Base-by-base conservation (phyloP, 139 green algal genomes). In the Auxenochlorella pyrenoidosa region DNA sequence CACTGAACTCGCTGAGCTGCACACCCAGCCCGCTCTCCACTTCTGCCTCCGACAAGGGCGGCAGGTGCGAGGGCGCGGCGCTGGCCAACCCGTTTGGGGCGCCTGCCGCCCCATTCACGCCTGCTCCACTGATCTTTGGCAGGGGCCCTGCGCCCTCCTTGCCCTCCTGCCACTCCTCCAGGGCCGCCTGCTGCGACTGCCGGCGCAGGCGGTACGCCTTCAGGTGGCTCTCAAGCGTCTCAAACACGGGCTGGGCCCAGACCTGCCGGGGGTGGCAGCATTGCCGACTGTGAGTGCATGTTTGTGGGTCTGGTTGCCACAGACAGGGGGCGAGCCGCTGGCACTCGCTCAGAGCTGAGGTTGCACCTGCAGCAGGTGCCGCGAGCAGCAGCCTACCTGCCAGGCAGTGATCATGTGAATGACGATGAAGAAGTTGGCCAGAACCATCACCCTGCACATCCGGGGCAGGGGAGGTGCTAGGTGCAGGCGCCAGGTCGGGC, bases 371-470 rank as follows among this genome's bases (percentile, higher is more conserved):
- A 73, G 5, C 6, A 38, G 0, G 15, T 22, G 65, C 47, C 10
- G 47, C 47, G 2, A 24, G 65, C 65, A 72, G 65, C 66, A 73
- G 66, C 75, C 1, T 65, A 28, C 30, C 32, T 44, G 58, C 58
- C 34, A 73, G 38, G 54, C 51, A 5, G 19, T 82, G 58, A 84
- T 59, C 79, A 84, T 84, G 79, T 84, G 79, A 12, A 84, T 84
- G 3, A 73, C 60, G 16, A 86, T 86, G 40, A 38, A 38, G 26
- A 75, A 60, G 63, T 86, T 76, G 36, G 80, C 63, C 0, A 75
- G 36, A 1, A 86, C 80, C 80, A 86, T 41, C 22, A 84, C 54
- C 79, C 63, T 71, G 63, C 63, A n/a, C n/a, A 34, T 30, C 21
- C 22, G 19, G 63, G 63, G 63, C 36, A 34, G 63, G 26, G 28